Conservation (phyloP, 306 rosid genomes). For the Prunus fruticosa region DNA sequence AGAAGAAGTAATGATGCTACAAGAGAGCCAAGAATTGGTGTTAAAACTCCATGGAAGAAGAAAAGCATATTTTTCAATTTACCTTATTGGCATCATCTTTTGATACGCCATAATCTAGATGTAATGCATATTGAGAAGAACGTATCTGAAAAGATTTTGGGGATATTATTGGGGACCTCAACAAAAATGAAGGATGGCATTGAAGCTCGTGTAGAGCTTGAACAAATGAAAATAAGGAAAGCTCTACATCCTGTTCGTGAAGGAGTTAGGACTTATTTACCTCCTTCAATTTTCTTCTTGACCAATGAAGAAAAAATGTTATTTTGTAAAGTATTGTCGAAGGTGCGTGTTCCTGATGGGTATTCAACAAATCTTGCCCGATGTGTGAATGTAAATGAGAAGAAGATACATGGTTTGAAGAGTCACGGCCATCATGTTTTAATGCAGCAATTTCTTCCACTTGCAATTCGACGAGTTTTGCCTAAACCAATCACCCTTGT, state of each 20-base stretch:
- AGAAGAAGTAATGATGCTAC: background rate
- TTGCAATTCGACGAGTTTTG: background rate
- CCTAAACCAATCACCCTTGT: background rate
- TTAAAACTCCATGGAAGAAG: background rate
- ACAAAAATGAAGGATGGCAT: background rate
- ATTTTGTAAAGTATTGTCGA: background rate
- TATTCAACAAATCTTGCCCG: background rate
- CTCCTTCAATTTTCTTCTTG: background rate
- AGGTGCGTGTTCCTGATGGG: background rate
- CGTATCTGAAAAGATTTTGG: background rate
- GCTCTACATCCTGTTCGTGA: background rate
- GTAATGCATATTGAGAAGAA: background rate
- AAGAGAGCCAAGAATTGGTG: background rate
- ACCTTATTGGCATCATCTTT: background rate
- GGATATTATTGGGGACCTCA: background rate
- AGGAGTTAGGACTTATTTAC: background rate
- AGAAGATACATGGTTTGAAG: background rate
- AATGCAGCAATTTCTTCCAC: background rate
- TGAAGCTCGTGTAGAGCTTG: background rate
- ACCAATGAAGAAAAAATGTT: background rate
- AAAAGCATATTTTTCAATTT: background rate
- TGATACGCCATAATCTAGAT: background rate
- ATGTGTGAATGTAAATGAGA: background rate
- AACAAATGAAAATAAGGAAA: background rate
- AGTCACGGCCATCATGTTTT: background rate